Percentiles rank a stretch among this genome's conserved stretches.
Evolutionary conservation across 768 basidiomycete species (phyloP).

Genomic region (Strobilomyces echinocephalus): DNA sequence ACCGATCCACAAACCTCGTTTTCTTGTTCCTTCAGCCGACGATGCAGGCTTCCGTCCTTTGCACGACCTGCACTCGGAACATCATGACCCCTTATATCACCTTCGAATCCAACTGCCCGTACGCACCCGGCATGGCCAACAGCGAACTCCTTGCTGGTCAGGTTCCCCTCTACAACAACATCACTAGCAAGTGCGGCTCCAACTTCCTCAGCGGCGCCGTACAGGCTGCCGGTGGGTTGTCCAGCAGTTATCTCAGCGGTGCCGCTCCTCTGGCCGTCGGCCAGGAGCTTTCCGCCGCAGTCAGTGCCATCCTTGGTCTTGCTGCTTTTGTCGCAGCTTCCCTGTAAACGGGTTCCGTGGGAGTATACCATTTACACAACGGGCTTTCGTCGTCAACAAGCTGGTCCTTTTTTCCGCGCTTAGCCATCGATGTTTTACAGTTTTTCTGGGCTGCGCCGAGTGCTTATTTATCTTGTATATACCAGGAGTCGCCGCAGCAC

Average conservation of each 20-base stretch:
- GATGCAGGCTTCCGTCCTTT: constrained; percentile 50
- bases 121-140: constrained; percentile 65
- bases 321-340: constrained; percentile 31
- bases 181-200: constrained; percentile 60
- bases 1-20: constrained; percentile 55
- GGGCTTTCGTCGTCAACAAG: constrained; percentile 20
- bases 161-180: constrained; percentile 54
- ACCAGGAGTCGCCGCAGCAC: constrained; percentile 11
- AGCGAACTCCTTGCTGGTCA: constrained; percentile 68
- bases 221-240: constrained; percentile 62
- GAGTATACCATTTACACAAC: constrained; percentile 13
- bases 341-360: constrained; percentile 15
- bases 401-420: constrained; percentile 18
- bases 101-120: constrained; percentile 68
- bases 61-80: constrained; percentile 77
- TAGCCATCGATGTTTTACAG: constrained; percentile 8
- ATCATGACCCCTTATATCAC: constrained; percentile 72
- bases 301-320: constrained; percentile 32
- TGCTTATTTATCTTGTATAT: constrained; percentile 19
- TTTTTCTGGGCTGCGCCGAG: constrained; percentile 3
- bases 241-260: constrained; percentile 32
- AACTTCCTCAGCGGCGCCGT: constrained; percentile 67
- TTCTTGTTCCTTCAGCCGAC: constrained; percentile 73
- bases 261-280: constrained; percentile 24
- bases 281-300: constrained; percentile 25